These are phyloP conservation scores for Leccinum ochraceum DNA, from an alignment of 768 basidiomycete species.

Conservation along the genomic window DNA sequence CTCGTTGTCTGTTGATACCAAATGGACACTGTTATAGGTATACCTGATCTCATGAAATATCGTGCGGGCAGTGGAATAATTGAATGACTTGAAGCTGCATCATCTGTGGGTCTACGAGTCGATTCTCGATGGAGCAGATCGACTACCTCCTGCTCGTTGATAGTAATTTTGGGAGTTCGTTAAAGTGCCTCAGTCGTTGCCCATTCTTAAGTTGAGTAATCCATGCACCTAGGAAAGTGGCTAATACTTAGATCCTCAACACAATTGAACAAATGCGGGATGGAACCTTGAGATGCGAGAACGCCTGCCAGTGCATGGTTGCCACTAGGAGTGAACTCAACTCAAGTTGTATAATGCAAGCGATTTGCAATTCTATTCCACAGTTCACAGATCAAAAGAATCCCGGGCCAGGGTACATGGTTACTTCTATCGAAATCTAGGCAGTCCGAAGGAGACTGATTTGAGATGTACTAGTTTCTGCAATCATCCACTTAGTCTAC, in stretches of 20 bases:
- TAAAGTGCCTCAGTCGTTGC: no score
- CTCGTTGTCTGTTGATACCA: background rate
- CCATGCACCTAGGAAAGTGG: no score
- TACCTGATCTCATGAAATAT: background rate
- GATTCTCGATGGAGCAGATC: background rate
- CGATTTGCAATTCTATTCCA: background rate
- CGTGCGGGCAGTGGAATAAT: background rate
- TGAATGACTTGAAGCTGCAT: background rate
- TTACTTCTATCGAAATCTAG: background rate
- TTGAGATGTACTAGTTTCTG: background rate
- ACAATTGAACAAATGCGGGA: no score
- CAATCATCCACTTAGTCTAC: background rate
- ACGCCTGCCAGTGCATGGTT: no score
- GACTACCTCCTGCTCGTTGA: background rate
- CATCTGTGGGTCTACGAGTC: background rate
- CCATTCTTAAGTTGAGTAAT: no score
- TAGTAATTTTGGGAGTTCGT: background rate
- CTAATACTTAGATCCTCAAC: no score
- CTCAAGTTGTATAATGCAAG: background rate
- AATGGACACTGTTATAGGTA: background rate
- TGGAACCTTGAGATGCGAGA: no score
- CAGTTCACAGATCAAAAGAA: background rate
- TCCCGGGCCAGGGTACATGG: background rate
- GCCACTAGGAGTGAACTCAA: no score
- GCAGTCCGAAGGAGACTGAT: no score